phyloP scores from a whole-genome alignment of 495 filamentous ascomycete species.

The Lepidopterella palustris region DNA sequence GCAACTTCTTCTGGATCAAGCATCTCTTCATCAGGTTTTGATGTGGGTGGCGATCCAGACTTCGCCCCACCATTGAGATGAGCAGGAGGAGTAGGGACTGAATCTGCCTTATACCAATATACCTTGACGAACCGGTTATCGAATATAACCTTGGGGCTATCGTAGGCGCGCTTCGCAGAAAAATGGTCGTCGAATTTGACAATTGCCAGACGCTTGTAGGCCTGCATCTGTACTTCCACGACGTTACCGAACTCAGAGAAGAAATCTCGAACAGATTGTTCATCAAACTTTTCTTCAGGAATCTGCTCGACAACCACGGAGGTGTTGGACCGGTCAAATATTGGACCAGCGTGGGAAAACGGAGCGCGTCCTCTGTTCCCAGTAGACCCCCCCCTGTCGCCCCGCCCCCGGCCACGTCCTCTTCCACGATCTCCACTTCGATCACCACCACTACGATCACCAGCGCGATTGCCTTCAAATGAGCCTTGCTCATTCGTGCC shows the following conservation, averaged over 20 bases:
- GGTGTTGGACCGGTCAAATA: constrained; percentile 64
- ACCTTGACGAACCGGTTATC: constrained; percentile 98
- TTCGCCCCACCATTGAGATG: neutral
- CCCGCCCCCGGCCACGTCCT: constrained; percentile 45
- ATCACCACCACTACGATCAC: constrained; percentile 37
- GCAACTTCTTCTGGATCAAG: constrained; percentile 76
- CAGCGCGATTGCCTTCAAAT: constrained; percentile 29
- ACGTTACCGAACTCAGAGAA: constrained; percentile 83
- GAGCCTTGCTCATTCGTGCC: constrained; percentile 15
- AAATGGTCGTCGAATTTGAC: constrained; percentile 71
- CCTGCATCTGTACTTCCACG: constrained; percentile 63
- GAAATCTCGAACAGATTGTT: constrained; percentile 67
- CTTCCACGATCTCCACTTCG: constrained; percentile 39
- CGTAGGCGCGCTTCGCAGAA: constrained; percentile 73
- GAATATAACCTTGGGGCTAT: constrained; percentile 89
- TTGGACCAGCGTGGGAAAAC: constrained; percentile 71
- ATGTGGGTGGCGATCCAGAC: neutral
- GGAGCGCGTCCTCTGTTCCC: constrained; percentile 51
- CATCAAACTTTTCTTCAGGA: constrained; percentile 76
- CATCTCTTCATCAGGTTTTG: constrained; percentile 39
- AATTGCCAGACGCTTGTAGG: constrained; percentile 69
- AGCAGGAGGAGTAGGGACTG: constrained; percentile 34
- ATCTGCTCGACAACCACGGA: constrained; percentile 91
- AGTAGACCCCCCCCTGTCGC: constrained; percentile 38
- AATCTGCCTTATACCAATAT: constrained; percentile 78